Evolutionary conservation across 2,329 filamentous ascomycete genomes (phyloP).

Genomic region (Pseudocercospora vitis): DNA sequence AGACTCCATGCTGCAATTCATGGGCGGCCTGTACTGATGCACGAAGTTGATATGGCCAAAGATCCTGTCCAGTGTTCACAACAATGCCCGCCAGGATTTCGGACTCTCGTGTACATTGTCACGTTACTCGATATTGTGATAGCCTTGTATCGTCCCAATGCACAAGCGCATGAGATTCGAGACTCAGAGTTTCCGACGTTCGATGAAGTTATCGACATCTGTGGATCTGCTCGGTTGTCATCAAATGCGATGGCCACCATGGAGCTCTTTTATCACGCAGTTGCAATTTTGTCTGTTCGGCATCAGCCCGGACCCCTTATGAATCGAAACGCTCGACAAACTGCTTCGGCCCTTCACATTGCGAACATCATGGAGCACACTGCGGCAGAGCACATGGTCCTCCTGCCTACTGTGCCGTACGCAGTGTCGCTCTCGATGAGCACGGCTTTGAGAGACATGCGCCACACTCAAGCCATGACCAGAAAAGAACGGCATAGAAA

Average conservation of each 20-base stretch:
- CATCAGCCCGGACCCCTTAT: neutral
- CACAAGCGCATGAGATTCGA: slow-evolving; percentile 2
- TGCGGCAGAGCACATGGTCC: neutral
- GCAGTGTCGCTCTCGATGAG: slow-evolving; percentile 14
- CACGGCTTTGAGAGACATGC: slow-evolving; percentile 14
- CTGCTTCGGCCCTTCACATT: slow-evolving; percentile 16
- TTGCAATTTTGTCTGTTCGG: slow-evolving; percentile 12
- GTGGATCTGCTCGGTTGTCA: slow-evolving; percentile 8
- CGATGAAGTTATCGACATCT: slow-evolving; percentile 14
- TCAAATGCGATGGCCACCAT: slow-evolving; percentile 8
- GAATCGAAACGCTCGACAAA: slow-evolving; percentile 14
- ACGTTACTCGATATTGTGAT: slow-evolving; percentile 16
- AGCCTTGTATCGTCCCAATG: slow-evolving; percentile 11
- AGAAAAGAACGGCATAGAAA: slow-evolving; percentile 9
- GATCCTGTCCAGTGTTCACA: neutral
- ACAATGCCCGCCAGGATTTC: slow-evolving; percentile 9
- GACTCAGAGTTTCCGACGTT: slow-evolving; percentile 18
- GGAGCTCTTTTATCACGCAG: slow-evolving; percentile 14
- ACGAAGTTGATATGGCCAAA: slow-evolving; percentile 17
- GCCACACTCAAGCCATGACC: slow-evolving; percentile 10
- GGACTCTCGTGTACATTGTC: slow-evolving; percentile 8
- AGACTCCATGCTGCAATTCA: slow-evolving; percentile 17
- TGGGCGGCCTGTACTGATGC: slow-evolving; percentile 18
- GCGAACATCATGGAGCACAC: slow-evolving; percentile 12
- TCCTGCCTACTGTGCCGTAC: slow-evolving; percentile 16